Evolutionary conservation across 306 rosid species (phyloP).

Genomic region (Glycine tomentella): DNA sequence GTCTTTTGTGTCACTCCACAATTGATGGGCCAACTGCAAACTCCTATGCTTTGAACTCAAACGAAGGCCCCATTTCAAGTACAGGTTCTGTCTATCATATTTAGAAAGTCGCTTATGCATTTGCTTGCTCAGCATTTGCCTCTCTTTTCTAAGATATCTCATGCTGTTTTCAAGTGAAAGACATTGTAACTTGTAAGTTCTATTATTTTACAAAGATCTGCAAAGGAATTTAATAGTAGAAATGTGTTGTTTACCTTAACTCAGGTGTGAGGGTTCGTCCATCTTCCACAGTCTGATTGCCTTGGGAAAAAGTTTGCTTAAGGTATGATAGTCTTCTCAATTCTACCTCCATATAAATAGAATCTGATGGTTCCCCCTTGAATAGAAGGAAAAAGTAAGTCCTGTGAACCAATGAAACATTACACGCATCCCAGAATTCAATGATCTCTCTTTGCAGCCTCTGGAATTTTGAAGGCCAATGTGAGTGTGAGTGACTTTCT

Average conservation of each 20-base stretch:
- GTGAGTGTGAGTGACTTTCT: slow-evolving; percentile 63
- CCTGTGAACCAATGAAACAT: slow-evolving; percentile 90
- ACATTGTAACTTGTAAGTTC: neutral
- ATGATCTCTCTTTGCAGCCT: slow-evolving; percentile 81
- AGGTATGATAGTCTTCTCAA: slow-evolving; percentile 80
- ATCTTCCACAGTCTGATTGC: slow-evolving; percentile 64
- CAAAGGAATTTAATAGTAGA: neutral
- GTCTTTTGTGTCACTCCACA: slow-evolving; percentile 70
- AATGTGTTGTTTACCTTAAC: slow-evolving; percentile 63
- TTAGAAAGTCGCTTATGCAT: slow-evolving; percentile 68
- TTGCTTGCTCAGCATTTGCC: slow-evolving; percentile 86
- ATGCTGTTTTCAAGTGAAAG: slow-evolving; percentile 56
- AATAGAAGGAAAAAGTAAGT: slow-evolving; percentile 91
- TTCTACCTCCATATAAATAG: slow-evolving; percentile 92
- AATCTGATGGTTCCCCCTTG: slow-evolving; percentile 81
- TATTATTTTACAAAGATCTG: neutral
- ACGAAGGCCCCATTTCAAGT: slow-evolving; percentile 74
- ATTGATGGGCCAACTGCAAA: slow-evolving; percentile 65
- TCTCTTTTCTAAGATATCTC: slow-evolving; percentile 71
- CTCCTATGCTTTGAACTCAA: slow-evolving; percentile 72
- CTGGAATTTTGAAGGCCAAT: slow-evolving; percentile 81
- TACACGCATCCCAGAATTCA: slow-evolving; percentile 85
- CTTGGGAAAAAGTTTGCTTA: slow-evolving; percentile 63
- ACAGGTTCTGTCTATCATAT: slow-evolving; percentile 69
- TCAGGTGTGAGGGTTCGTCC: slow-evolving; percentile 63